Evolutionary conservation across 192 early-diverging fungal species (phyloP).

Genomic region (Gryganskiella cystojenkinii): DNA sequence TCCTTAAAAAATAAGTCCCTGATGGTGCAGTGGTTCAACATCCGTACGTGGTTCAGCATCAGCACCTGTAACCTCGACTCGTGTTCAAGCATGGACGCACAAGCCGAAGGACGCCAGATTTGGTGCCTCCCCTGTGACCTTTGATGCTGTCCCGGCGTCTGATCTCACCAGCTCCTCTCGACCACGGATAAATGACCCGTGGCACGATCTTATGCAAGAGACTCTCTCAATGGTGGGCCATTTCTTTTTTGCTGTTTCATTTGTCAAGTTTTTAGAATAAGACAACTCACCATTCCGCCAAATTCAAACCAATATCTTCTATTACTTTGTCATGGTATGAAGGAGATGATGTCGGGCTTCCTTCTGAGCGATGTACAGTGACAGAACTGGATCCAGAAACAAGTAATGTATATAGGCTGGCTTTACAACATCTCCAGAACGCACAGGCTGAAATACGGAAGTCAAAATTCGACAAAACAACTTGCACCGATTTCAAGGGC

Average conservation of each 20-base stretch:
- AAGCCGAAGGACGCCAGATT: conserved; percentile 10
- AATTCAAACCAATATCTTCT: conserved; percentile 14
- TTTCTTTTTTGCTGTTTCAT: conserved; percentile 8
- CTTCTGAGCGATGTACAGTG: conserved; percentile 15
- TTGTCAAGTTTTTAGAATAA: conserved; percentile 10
- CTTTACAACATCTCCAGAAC: conserved; percentile 19
- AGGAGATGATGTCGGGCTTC: conserved; percentile 14
- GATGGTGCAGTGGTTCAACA: too few species aligned
- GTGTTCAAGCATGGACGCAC: conserved; percentile 15
- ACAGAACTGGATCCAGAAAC: conserved; percentile 24
- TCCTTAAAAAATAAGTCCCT: too few species aligned
- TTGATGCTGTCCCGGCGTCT: conserved; percentile 7
- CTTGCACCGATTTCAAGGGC: conserved; percentile 1
- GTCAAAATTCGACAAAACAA: conserved; percentile 8
- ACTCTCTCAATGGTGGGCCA: conserved; percentile 17
- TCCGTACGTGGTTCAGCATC: conserved; percentile 15
- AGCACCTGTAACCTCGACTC: conserved; percentile 12
- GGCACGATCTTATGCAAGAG: conserved; percentile 28
- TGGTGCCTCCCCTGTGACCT: conserved; percentile 1
- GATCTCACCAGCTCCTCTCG: conserved; percentile 10
- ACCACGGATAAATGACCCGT: conserved; percentile 25
- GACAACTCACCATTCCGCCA: neutral
- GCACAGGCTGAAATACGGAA: conserved; percentile 11
- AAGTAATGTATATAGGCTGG: conserved; percentile 12
- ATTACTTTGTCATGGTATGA: conserved; percentile 22